Percentiles rank a stretch among this genome's conserved stretches.
Conservation (phyloP, 306 rosid species). For the Cicer cuneatum region DNA sequence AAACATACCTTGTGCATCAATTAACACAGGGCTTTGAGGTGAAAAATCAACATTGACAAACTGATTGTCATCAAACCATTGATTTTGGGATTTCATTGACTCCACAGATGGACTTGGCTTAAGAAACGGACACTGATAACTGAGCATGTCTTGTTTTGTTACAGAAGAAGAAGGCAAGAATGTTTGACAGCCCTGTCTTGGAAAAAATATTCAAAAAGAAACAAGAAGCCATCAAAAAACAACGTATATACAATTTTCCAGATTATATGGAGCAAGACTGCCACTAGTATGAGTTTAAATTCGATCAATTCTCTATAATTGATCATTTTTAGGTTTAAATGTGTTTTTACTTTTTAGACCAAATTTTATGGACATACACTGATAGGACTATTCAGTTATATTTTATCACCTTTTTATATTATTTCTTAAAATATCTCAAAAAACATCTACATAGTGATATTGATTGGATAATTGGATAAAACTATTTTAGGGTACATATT, state of each 20-base stretch:
- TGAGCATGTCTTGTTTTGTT: slow-evolving; percentile 54
- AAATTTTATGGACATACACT: no score
- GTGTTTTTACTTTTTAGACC: no score
- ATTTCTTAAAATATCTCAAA: no score
- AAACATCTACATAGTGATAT: no score
- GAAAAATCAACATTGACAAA: slow-evolving; percentile 50
- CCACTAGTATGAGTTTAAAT: background rate
- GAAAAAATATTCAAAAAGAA: slow-evolving; percentile 4
- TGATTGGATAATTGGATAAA: no score
- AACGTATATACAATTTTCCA: background rate
- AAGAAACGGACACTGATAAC: slow-evolving; percentile 56
- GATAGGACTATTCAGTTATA: no score
- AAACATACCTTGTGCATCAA: slow-evolving; percentile 63
- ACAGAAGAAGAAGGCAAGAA: slow-evolving; percentile 51
- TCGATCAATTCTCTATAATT: background rate
- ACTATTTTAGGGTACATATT: no score
- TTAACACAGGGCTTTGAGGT: slow-evolving; percentile 52
- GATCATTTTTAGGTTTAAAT: no score
- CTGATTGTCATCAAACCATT: slow-evolving; percentile 50
- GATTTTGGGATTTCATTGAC: slow-evolving; percentile 53
- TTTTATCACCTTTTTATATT: no score
- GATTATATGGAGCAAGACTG: background rate
- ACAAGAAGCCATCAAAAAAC: slow-evolving; percentile 23
- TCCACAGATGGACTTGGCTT: slow-evolving; percentile 48
- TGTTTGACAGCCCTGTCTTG: slow-evolving; percentile 61